A percentile compares a stretch with the other conserved stretches of the same genome.
These are phyloP conservation scores for Auricularia heimuer DNA, from an alignment of 768 basidiomycete genomes.

Conservation along the genomic window DNA sequence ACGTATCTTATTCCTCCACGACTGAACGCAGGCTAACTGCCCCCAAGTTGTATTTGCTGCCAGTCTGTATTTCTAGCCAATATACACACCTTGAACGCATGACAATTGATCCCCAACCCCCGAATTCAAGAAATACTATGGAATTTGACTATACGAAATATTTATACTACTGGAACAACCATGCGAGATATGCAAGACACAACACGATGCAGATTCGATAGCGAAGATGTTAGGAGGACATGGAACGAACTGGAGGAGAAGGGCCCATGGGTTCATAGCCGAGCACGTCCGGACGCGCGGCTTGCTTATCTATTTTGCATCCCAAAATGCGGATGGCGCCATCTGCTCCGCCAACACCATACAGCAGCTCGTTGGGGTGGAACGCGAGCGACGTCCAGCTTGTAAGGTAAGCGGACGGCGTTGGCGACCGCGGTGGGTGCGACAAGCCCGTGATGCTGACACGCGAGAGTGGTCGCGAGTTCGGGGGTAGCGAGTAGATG, in stretches of 20 bases:
- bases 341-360: constrained; percentile 62
- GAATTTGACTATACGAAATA: too few species aligned
- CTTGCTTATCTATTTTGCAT: constrained; percentile 5
- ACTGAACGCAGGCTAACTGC: background rate
- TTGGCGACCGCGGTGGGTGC: constrained; percentile 34
- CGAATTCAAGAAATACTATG: too few species aligned
- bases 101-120: too few species aligned
- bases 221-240: background rate
- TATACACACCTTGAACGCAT: background rate
- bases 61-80: constrained; percentile 66
- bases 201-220: background rate
- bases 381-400: constrained; percentile 58
- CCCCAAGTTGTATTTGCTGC: constrained; percentile 72
- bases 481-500: constrained; percentile 45
- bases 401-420: constrained; percentile 51
- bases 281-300: background rate
- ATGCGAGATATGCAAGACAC: background rate
- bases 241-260: background rate
- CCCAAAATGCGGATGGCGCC: constrained; percentile 30
- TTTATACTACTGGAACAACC: too few species aligned
- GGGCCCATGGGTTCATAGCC: background rate
- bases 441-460: constrained; percentile 47
- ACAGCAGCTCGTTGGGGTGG: constrained; percentile 83
- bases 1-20: constrained; percentile 27
- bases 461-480: constrained; percentile 30